These are phyloP conservation scores for Erigeron philadelphicus DNA, from an alignment of 140 eudicot species.

Conservation along the genomic window DNA sequence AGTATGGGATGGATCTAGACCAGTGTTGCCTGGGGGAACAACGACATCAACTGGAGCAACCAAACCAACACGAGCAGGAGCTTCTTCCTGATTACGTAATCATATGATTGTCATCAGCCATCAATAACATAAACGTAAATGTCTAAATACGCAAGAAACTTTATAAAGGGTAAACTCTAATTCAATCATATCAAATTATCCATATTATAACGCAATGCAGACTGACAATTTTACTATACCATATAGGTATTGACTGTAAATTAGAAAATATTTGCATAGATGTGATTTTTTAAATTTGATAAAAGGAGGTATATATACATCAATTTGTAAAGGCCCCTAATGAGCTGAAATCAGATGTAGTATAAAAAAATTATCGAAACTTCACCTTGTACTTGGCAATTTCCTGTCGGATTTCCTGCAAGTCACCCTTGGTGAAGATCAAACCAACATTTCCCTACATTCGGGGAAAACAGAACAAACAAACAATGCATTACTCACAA, in stretches of 20 bases:
- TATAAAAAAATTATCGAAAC: neutral
- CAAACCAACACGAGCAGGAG: constrained; percentile 87
- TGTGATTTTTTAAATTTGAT: too few relatives aligned
- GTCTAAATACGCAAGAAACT: neutral
- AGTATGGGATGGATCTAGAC: constrained; percentile 78
- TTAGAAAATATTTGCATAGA: too few relatives aligned
- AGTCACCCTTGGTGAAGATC: constrained; percentile 68
- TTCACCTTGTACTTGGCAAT: constrained; percentile 55
- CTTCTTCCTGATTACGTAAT: constrained; percentile 52
- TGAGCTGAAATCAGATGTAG: neutral
- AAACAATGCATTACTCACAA: neutral
- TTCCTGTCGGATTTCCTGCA: constrained; percentile 65
- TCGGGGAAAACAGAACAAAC: neutral
- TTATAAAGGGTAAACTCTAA: neutral
- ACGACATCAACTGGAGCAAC: constrained; percentile 66
- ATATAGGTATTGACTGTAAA: too few relatives aligned
- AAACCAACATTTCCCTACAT: constrained; percentile 55
- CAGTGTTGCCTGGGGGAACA: constrained; percentile 87
- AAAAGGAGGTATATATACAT: too few relatives aligned
- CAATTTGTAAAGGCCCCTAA: neutral
- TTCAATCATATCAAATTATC: neutral
- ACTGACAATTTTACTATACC: too few relatives aligned
- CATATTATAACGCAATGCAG: too few relatives aligned
- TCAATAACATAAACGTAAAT: neutral
- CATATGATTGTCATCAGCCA: neutral